Base-by-base conservation (phyloP, 768 basidiomycete species). In the Suillus hirtellus region DNA sequence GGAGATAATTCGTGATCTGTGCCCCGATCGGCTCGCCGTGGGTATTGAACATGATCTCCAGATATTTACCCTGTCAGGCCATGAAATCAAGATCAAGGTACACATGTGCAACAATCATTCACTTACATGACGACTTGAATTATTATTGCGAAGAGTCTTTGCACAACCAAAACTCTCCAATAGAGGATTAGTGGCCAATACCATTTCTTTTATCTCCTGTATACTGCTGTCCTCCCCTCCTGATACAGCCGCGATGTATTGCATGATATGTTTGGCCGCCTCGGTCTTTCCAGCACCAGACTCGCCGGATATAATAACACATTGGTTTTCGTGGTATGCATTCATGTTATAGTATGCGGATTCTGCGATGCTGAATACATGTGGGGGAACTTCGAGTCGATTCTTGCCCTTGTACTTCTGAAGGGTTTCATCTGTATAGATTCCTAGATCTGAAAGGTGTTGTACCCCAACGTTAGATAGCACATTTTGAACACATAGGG, bases 221-320 rank as follows among this genome's bases (percentile, higher is more conserved):
- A 99, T 99, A 68, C 93, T 94, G 70, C 85, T 90, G 70, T 93
- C 92, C 66, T 87, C 86, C 27, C 86, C 91, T 54, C 94, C 93
- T 17, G 94, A 95, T 0, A 99, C 97, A 11, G 93, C 97, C 17
- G 97, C 97, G 69, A 99, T 96, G 72, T 99, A 99, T 75, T 98
- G 96, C 97, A 99, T 99, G 77, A 99, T 99, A 56, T 95, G 88
- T 76, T 99, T 99, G 24, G 97, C 97, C 3, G 97, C 97, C 77
- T 99, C 97, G 3, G 97, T 99, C 82, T 99, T 99, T 59, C 97
- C 97, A 4, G 97, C 97, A 59, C 97, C 97, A 17, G 96, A 98
- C 80, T 99, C 97, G 61, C 97, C 97, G 42, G 96, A 95, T 71
- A 99, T 99, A 78, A 99, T 99, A 61, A 99, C 96, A 75, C 96